A percentile compares a stretch with the other conserved stretches of the same genome.
Evolutionary conservation across 148 eudicot species (phyloP).

Genomic region (Linanthus parryae): DNA sequence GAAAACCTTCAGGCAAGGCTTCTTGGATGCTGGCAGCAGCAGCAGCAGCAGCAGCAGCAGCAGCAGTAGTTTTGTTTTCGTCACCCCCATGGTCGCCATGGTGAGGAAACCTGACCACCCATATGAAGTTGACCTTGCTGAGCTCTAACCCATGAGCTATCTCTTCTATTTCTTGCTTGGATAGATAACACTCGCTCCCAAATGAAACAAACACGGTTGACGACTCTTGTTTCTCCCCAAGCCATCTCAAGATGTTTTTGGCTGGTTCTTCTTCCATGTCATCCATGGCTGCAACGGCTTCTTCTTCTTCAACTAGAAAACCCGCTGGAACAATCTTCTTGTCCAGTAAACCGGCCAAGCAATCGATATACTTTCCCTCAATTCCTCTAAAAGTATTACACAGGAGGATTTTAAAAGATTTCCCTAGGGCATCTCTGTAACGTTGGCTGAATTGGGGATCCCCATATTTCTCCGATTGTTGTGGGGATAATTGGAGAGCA

Average conservation of each 20-base stretch:
- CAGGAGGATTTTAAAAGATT: not conserved
- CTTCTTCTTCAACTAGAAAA: slow-evolving; percentile 2
- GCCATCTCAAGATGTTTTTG: not conserved
- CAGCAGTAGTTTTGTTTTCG: too few species aligned
- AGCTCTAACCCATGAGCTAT: not conserved
- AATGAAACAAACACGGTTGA: slow-evolving; percentile 6
- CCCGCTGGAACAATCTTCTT: slow-evolving; percentile 3
- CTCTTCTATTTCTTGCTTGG: slow-evolving; percentile 4
- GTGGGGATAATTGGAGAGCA: too few species aligned
- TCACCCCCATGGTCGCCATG: too few species aligned
- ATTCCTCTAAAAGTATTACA: not conserved
- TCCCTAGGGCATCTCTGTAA: slow-evolving; percentile 1
- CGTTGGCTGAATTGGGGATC: too few species aligned
- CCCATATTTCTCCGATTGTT: too few species aligned
- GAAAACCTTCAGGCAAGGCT: too few species aligned
- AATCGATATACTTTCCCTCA: slow-evolving; percentile 6
- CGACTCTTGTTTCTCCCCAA: not conserved
- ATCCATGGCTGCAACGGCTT: too few species aligned
- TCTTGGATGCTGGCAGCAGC: too few species aligned
- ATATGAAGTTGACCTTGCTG: slow-evolving; percentile 2
- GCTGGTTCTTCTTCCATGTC: slow-evolving; percentile 1
- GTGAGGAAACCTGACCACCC: slow-evolving; percentile 7
- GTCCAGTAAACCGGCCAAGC: not conserved
- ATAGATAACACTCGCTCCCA: slow-evolving; percentile 2
- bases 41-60: too few species aligned